Base-by-base conservation (phyloP, 495 filamentous ascomycete species). In the Penicillium malachiteum region DNA sequence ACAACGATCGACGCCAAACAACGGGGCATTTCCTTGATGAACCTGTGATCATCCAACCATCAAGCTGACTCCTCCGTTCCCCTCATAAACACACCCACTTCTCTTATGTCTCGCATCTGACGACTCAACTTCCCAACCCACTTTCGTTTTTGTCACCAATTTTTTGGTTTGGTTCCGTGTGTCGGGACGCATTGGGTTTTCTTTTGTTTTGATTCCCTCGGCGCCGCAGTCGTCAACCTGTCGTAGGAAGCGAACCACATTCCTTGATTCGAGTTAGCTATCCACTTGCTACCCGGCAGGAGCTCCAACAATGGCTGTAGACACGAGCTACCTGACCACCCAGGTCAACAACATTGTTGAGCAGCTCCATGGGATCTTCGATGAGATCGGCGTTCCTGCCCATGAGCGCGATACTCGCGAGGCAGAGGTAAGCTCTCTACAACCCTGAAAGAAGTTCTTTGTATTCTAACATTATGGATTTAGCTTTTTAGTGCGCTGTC, bases 271-370 rank as follows among this genome's bases (percentile, higher is more conserved):
- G 38, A 49, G 21, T 56, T 44, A 26, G 38, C 21, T 14, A 9
- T 37, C 21, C 34, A 13, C 21, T 33, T 44, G 30, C 39, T 34
- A 9, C 42, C 18, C 10, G 16, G 7, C 43, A 46, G 43, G 43
- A 26, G 13, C 30, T 45, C 18, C 56, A 56, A 49, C 34, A 26
- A 97, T 96, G 92, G 68, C 72, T 38, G 94, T 96, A 84, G 91
- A 97, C 73, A 90, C 91, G 46, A 87, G 87, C 68, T 93, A 95
- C 67, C 77, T 97, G 69, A 87, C 90, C 63, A 90, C 92, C 66
- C 92, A 97, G 81, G 90, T 97, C 71, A 90, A 90, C 61, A 92
- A 84, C 60, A 97, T 96, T 65, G 88, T 96, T 62, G 81, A 81
- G 66, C 89, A 96, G 72, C 80, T 99, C 43, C 92, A 97, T 74